Evolutionary conservation across 352 stramenopile genomes (phyloP).

Genomic region (Globisporangium takayamanum): DNA sequence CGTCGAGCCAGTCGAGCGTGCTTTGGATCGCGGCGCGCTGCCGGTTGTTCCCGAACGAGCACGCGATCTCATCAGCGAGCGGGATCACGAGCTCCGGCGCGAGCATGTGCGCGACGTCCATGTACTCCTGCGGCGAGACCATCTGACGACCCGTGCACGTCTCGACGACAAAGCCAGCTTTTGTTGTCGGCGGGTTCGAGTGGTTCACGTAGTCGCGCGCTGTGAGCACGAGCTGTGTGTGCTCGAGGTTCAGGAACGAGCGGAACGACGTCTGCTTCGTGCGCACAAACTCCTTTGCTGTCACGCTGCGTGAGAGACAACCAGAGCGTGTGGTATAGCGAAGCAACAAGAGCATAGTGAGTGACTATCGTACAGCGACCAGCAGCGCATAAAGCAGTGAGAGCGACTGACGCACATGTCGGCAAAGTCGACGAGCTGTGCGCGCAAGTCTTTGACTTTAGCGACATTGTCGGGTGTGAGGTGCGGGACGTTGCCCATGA

Average conservation of each 20-base stretch:
- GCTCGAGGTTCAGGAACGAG: constrained; percentile 41
- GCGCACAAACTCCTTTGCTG: constrained; percentile 27
- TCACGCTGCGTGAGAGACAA: constrained; percentile 15
- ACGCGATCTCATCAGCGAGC: constrained; percentile 57
- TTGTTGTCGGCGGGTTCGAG: constrained; percentile 46
- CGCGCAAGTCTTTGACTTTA: constrained; percentile 50
- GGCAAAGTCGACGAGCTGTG: constrained; percentile 58
- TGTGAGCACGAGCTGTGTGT: constrained; percentile 51
- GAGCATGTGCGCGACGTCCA: constrained; percentile 44
- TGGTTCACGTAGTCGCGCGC: constrained; percentile 63
- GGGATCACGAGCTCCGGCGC: constrained; percentile 51
- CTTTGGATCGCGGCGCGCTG: constrained; percentile 57
- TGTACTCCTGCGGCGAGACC: constrained; percentile 48
- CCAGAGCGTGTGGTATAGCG: too few species aligned
- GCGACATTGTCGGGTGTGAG: constrained; percentile 69
- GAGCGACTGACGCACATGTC: constrained; percentile 43
- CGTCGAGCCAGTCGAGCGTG: constrained; percentile 68
- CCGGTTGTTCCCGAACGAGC: constrained; percentile 53
- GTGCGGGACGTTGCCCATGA: constrained; percentile 63
- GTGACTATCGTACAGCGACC: neutral
- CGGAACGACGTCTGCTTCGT: constrained; percentile 34
- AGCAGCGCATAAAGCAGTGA: constrained; percentile 3
- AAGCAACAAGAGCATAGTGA: too few species aligned
- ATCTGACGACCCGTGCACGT: constrained; percentile 42
- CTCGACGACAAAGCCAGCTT: constrained; percentile 50